phyloP scores from a whole-genome alignment of 2,329 filamentous ascomycete genomes.

The Neonectria hederae region DNA sequence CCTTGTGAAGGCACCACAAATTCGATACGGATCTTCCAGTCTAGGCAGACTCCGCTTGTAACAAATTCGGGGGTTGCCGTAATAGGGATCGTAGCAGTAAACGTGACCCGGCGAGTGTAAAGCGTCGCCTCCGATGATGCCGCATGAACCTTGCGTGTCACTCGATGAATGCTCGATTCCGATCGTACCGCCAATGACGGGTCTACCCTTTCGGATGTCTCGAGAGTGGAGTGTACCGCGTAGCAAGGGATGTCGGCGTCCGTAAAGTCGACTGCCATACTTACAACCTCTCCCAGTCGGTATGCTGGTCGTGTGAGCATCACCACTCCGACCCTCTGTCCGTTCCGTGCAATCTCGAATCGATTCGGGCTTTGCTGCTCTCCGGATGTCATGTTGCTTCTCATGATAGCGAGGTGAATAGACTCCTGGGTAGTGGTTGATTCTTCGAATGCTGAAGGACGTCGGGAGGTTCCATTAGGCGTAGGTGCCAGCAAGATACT shows the following conservation, averaged over 20 bases:
- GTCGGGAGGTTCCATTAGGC: constrained; percentile 63
- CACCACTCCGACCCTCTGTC: constrained; percentile 89
- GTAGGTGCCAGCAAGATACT: constrained; percentile 78
- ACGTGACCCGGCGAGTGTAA: constrained; percentile 81
- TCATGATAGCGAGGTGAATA: constrained; percentile 90
- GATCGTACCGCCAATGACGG: constrained; percentile 83
- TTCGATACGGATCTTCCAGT: constrained; percentile 90
- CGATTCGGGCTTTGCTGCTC: constrained; percentile 87
- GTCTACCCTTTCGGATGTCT: constrained; percentile 87
- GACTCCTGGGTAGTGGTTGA: constrained; percentile 78
- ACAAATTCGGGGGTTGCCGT: constrained; percentile 89
- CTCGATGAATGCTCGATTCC: constrained; percentile 84
- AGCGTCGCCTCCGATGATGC: constrained; percentile 83
- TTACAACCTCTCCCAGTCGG: constrained; percentile 87
- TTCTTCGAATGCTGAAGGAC: constrained; percentile 65
- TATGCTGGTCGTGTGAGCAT: constrained; percentile 90
- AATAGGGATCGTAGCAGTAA: constrained; percentile 84
- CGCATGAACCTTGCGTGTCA: constrained; percentile 83
- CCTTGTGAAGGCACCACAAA: constrained; percentile 80
- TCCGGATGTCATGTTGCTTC: constrained; percentile 74
- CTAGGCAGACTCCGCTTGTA: constrained; percentile 85
- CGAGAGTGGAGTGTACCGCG: constrained; percentile 83
- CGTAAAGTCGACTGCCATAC: constrained; percentile 84
- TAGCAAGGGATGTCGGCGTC: constrained; percentile 84
- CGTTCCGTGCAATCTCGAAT: constrained; percentile 93